These are phyloP conservation scores for Aschersonia sp. DNA, from an alignment of 2,329 filamentous ascomycete species.

Conservation along the genomic window DNA sequence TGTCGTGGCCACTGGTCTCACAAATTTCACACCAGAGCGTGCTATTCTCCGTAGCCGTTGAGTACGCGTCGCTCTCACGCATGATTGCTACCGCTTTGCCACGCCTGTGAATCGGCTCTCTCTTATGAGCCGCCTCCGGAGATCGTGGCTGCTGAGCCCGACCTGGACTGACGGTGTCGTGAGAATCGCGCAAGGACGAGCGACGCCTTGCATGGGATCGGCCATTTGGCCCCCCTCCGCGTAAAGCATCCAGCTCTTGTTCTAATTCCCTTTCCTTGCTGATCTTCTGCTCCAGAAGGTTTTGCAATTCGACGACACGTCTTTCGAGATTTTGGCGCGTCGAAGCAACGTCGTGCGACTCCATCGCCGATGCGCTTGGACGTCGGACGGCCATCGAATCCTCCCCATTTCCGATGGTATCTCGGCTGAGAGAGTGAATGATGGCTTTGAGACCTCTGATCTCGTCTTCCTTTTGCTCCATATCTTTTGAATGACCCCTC, in stretches of 20 bases:
- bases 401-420: conserved; percentile 37
- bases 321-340: conserved; percentile 55
- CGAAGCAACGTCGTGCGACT: conserved; percentile 12
- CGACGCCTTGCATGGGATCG: conserved; percentile 25
- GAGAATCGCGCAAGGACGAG: conserved; percentile 50
- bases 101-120: conserved; percentile 11
- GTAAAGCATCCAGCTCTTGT: conserved; percentile 59
- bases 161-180: conserved; percentile 47
- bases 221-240: conserved; percentile 20
- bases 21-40: conserved; percentile 90
- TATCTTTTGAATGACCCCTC: conserved; percentile 48
- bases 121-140: conserved; percentile 32
- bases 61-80: conserved; percentile 56
- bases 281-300: conserved; percentile 56
- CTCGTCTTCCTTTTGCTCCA: conserved; percentile 93
- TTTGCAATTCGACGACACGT: conserved; percentile 66
- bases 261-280: conserved; percentile 73
- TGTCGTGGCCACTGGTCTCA: conserved; percentile 82
- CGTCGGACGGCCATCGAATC: conserved; percentile 14
- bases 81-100: conserved; percentile 48
- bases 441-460: conserved; percentile 95
- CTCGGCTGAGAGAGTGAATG: conserved; percentile 84
- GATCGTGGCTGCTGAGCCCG: conserved; percentile 32
- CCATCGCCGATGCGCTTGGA: conserved; percentile 17
- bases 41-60: conserved; percentile 57